phyloP scores from a whole-genome alignment of 2,329 filamentous ascomycete species.

The Calonectria crousiana region DNA sequence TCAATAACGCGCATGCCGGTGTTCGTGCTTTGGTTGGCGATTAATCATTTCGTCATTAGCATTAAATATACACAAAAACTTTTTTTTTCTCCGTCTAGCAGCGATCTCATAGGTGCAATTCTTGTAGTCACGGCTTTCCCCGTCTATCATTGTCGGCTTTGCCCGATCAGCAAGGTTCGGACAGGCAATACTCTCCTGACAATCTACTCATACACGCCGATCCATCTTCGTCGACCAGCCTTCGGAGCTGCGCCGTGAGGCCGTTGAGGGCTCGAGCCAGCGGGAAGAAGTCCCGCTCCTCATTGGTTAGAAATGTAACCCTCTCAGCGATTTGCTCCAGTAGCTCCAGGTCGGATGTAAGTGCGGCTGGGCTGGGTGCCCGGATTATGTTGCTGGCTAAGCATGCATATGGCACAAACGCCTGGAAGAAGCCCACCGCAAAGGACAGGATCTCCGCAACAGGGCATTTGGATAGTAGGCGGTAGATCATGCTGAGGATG shows the following conservation, averaged over 20 bases:
- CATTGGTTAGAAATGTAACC: neutral
- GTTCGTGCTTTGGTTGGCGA: neutral
- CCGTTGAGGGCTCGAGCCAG: slow-evolving; percentile 3
- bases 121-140: neutral
- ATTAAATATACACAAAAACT: neutral
- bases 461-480: slow-evolving; percentile 6
- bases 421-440: slow-evolving; percentile 18
- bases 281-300: slow-evolving; percentile 15
- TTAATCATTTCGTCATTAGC: neutral
- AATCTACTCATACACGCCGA: neutral
- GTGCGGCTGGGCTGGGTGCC: neutral
- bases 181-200: neutral
- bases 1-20: neutral
- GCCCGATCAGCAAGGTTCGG: slow-evolving; percentile 2
- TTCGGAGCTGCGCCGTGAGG: slow-evolving; percentile 1
- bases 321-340: neutral
- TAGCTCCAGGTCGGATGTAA: slow-evolving; percentile 5
- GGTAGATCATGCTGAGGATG: slow-evolving; percentile 3
- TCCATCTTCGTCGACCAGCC: neutral
- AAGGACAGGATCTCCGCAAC: slow-evolving; percentile 12
- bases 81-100: neutral
- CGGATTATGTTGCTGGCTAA: slow-evolving; percentile 14
- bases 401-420: slow-evolving; percentile 17
- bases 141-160: neutral
- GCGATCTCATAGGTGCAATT: neutral